These are phyloP conservation scores for Telopea speciosissima DNA, from an alignment of 177 flowering plant genomes.

Conservation along the genomic window DNA sequence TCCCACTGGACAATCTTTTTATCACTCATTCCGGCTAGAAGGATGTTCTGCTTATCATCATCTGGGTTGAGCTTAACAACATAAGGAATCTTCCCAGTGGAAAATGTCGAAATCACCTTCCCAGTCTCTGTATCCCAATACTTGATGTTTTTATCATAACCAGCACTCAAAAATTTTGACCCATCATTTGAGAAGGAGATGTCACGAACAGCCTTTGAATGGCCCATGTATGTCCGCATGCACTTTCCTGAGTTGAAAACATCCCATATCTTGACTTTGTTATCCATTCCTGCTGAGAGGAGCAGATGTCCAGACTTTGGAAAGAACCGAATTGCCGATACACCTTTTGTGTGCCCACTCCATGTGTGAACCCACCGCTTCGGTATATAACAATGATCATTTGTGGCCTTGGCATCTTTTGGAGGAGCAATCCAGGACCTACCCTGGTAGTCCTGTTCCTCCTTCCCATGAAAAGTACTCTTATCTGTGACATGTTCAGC, in stretches of 20 bases:
- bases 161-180: conserved; percentile 80
- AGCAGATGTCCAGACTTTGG: conserved; percentile 88
- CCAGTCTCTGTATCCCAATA: conserved; percentile 99
- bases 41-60: conserved; percentile 93
- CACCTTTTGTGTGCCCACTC: conserved; percentile 99
- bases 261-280: conserved; percentile 98
- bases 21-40: conserved; percentile 96
- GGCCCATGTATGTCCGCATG: conserved; percentile 99
- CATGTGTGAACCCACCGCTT: conserved; percentile 88
- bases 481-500: conserved; percentile 54
- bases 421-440: conserved; percentile 97
- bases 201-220: conserved; percentile 81
- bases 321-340: conserved; percentile 90
- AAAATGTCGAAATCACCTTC: conserved; percentile 77
- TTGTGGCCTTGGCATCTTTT: conserved; percentile 78
- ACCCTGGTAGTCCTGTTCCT: conserved; percentile 94
- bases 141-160: conserved; percentile 94
- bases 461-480: conserved; percentile 94
- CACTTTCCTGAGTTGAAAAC: conserved; percentile 90
- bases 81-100: conserved; percentile 89
- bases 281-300: conserved; percentile 93
- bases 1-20: conserved; percentile 99
- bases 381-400: conserved; percentile 90
- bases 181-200: conserved; percentile 90
- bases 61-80: conserved; percentile 95